Base-by-base conservation (phyloP, 2,329 filamentous ascomycete species). In the Ilyonectria destructans region DNA sequence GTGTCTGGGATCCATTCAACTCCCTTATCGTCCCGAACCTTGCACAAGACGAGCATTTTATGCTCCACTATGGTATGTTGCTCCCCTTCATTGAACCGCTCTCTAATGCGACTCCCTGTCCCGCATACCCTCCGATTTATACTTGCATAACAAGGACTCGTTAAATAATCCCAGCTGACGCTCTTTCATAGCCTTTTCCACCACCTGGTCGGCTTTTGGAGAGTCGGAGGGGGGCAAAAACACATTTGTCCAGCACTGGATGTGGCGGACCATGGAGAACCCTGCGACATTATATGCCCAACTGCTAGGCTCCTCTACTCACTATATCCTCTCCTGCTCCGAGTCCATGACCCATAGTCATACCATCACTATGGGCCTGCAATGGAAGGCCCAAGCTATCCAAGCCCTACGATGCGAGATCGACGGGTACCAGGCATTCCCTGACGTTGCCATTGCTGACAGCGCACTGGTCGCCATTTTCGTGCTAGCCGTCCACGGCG, bases 231-330 rank as follows among this genome's bases (percentile, higher is more conserved):
- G 17, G 23, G 40, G 55, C 21, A 58, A 58, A n/a, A n/a, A 21
- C n/a, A 15, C 17, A 26, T 58, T 57, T 45, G 55, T 37, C 12
- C 55, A 58, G 23, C 26, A 19, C 13, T 58, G 55, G 55, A 45
- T 58, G 55, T 58, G 55, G 55, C 26, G 55, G 21, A 58, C 55
- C 7, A 58, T 58, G 55, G 55, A 58, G 26, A 43, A 9, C 13
- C 48, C 48, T 7, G 48, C 48, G 15, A 51, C 48, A 51, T 45
- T 58, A 2, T 58, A 13, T 37, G 55, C 55, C n/a, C 55, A 58
- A 31, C 12, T 43, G 6, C 37, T 58, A 31, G 48, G n/a, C 21
- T 51, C 48, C 3, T 51, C 48, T 21, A 51, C 48, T 29, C 48
- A 51, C 21, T 21, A 29, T 29, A 12, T 51, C 13, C 21, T 51